phyloP scores from a whole-genome alignment of 805 yeast species.

The Ogataea sp. region DNA sequence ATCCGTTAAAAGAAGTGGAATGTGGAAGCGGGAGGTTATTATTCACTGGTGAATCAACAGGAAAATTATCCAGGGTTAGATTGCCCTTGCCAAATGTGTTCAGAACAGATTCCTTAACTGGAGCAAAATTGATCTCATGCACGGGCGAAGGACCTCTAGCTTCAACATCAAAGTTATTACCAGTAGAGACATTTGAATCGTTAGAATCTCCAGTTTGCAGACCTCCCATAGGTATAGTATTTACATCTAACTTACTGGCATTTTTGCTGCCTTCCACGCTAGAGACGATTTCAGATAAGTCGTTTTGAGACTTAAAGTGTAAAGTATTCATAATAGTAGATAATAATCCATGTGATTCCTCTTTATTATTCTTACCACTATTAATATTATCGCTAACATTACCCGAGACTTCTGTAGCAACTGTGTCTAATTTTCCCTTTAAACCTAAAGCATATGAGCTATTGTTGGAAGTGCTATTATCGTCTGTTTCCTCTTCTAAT shows the following conservation, averaged over 20 bases:
- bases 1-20: neutral
- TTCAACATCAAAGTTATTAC: neutral
- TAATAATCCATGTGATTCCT: conserved; percentile 14
- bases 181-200: neutral
- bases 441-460: too few species aligned
- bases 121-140: conserved; percentile 35
- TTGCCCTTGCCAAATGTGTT: conserved; percentile 43
- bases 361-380: neutral
- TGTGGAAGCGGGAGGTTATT: too few species aligned
- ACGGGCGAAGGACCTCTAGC: neutral
- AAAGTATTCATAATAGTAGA: conserved; percentile 20
- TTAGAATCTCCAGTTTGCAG: neutral
- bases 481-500: too few species aligned
- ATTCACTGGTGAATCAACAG: conserved; percentile 2
- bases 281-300: neutral
- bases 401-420: neutral
- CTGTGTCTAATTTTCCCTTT: neutral
- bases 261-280: neutral
- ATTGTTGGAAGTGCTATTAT: too few species aligned
- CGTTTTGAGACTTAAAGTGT: conserved; percentile 17
- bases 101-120: conserved; percentile 37
- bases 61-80: conserved; percentile 28
- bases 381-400: too few species aligned
- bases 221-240: neutral
- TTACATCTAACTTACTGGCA: neutral